Evolutionary conservation across 495 filamentous ascomycete species (phyloP).

Genomic region (Penicillium flavigenum): DNA sequence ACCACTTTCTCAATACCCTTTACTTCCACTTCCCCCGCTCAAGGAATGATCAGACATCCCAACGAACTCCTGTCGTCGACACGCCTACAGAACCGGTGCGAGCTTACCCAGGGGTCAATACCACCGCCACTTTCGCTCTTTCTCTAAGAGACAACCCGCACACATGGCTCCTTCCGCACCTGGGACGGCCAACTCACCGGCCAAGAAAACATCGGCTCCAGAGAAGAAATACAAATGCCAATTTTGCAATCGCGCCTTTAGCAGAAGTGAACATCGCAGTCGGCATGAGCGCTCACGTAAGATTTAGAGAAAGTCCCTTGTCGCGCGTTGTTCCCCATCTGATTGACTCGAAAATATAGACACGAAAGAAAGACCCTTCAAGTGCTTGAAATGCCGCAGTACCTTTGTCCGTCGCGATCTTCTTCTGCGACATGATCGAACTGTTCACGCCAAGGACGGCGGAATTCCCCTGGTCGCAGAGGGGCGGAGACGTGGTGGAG

Average conservation of each 20-base stretch:
- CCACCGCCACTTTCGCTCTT: constrained; percentile 38
- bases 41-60: constrained; percentile 54
- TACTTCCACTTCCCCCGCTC: constrained; percentile 35
- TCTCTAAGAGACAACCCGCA: constrained; percentile 40
- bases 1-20: constrained; percentile 39
- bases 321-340: constrained; percentile 15
- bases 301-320: constrained; percentile 39
- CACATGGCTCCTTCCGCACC: constrained; percentile 58
- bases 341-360: constrained; percentile 51
- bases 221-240: constrained; percentile 99
- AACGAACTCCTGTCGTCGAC: constrained; percentile 47
- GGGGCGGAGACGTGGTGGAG: constrained; percentile 78
- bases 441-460: constrained; percentile 98
- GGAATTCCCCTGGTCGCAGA: constrained; percentile 93
- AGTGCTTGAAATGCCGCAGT: constrained; percentile 95
- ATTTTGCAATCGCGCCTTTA: constrained; percentile 97
- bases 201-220: constrained; percentile 64
- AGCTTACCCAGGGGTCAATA: constrained; percentile 54
- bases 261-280: constrained; percentile 94
- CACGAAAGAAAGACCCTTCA: constrained; percentile 98
- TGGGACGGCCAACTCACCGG: constrained; percentile 57
- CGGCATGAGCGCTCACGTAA: constrained; percentile 97
- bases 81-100: constrained; percentile 52
- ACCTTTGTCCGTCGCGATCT: constrained; percentile 98
- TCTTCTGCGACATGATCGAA: constrained; percentile 93